Conservation (phyloP, 805 yeast species). For the Teunomyces stri region DNA sequence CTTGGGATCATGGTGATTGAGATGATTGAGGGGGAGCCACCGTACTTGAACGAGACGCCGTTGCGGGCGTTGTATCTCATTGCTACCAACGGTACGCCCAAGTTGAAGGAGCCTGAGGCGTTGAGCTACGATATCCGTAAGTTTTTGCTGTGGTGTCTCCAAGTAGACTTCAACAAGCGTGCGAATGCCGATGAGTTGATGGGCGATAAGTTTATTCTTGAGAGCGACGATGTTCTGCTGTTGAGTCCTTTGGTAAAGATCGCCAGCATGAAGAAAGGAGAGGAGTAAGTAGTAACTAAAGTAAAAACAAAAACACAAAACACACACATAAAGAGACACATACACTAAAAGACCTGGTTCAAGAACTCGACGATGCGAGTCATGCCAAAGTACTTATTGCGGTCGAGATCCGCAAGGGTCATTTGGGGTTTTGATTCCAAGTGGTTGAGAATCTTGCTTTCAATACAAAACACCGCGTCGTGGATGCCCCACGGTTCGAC, state of each 20-base stretch:
- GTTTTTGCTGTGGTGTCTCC: conserved; percentile 75
- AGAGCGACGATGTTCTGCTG: conserved; percentile 59
- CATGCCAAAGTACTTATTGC: conserved; percentile 20
- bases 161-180: conserved; percentile 79
- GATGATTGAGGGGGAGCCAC: conserved; percentile 99
- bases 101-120: conserved; percentile 82
- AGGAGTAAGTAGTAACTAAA: conserved; percentile 8
- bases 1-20: conserved; percentile 97
- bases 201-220: conserved; percentile 58
- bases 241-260: conserved; percentile 73
- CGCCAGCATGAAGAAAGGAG: conserved; percentile 62
- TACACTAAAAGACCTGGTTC: conserved; percentile 12
- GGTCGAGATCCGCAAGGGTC: conserved; percentile 7
- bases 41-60: conserved; percentile 94
- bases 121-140: conserved; percentile 62
- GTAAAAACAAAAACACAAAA: not conserved
- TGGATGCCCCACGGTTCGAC: conserved; percentile 40
- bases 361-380: conserved; percentile 23
- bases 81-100: conserved; percentile 96
- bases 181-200: conserved; percentile 75
- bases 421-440: conserved; percentile 7
- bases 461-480: conserved; percentile 28
- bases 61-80: conserved; percentile 88
- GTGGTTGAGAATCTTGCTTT: conserved; percentile 18
- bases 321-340: not conserved